Conservation (phyloP, 441 rosid genomes). For the Brassica balearica region DNA sequence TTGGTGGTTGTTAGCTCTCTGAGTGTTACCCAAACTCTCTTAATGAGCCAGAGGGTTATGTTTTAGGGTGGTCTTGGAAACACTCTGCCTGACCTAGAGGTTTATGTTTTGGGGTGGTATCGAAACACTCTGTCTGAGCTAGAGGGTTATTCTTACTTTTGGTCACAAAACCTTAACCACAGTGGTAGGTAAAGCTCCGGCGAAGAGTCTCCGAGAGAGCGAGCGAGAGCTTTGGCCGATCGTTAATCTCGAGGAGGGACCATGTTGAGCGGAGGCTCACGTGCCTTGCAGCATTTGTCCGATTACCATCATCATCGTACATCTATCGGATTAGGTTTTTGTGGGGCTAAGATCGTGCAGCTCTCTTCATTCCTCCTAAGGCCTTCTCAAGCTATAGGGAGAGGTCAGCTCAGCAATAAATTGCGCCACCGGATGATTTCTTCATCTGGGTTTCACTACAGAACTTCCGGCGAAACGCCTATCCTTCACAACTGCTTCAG, state of each 20-base stretch:
- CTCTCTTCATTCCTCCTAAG: conserved; percentile 51
- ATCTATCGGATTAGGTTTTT: conserved; percentile 44
- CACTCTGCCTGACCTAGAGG: not conserved
- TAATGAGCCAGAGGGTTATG: too few relatives aligned
- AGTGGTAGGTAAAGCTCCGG: conserved; percentile 22
- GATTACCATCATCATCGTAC: conserved; percentile 36
- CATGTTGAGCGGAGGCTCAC: conserved; percentile 70
- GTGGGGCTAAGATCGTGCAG: conserved; percentile 45
- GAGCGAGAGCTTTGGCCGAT: conserved; percentile 21
- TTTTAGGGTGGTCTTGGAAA: too few relatives aligned
- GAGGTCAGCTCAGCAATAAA: conserved; percentile 30
- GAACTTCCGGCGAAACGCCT: conserved; percentile 52
- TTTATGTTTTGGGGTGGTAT: not conserved
- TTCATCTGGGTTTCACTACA: conserved; percentile 48
- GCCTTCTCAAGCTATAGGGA: conserved; percentile 43
- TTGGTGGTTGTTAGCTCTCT: not conserved
- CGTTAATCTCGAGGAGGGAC: conserved; percentile 9
- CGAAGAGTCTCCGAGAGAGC: conserved; percentile 17
- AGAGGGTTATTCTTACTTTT: not conserved
- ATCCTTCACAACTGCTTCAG: conserved; percentile 56
- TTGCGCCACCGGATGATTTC: conserved; percentile 47
- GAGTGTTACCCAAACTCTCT: not conserved
- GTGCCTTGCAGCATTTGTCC: conserved; percentile 58
- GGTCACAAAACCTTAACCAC: not conserved
- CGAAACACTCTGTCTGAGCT: not conserved